These are phyloP conservation scores for Collybiopsis confluens DNA, from an alignment of 768 basidiomycete species.

Conservation along the genomic window DNA sequence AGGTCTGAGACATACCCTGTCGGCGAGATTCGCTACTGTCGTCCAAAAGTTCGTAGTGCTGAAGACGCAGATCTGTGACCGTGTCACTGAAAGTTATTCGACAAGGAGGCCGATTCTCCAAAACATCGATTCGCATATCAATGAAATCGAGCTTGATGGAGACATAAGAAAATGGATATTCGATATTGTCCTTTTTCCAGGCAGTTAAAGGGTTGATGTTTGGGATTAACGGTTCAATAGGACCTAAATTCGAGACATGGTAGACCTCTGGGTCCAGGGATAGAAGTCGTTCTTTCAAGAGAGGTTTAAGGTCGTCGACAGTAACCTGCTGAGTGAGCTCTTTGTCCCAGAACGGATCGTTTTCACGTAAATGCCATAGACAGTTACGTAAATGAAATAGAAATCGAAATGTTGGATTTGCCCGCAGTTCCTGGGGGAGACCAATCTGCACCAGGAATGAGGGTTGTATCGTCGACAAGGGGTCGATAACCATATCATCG, in stretches of 20 bases:
- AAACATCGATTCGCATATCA: slow-evolving; percentile 30
- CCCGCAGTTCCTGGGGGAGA: slow-evolving; percentile 60
- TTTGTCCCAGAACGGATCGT: slow-evolving; percentile 19
- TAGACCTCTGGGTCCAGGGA: slow-evolving; percentile 41
- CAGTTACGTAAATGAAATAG: slow-evolving; percentile 74
- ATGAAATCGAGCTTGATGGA: slow-evolving; percentile 24
- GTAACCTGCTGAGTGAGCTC: slow-evolving; percentile 11
- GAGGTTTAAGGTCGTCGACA: slow-evolving; percentile 26
- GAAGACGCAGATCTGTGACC: slow-evolving; percentile 18
- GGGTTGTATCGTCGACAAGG: slow-evolving; percentile 78
- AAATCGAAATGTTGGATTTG: slow-evolving; percentile 68
- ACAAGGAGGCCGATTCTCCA: slow-evolving; percentile 25
- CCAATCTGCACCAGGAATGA: slow-evolving; percentile 81
- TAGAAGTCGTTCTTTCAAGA: slow-evolving; percentile 34
- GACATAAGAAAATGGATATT: slow-evolving; percentile 10
- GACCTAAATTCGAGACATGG: slow-evolving; percentile 23
- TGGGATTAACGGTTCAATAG: slow-evolving; percentile 28
- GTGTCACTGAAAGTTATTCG: slow-evolving; percentile 31
- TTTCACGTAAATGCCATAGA: slow-evolving; percentile 38
- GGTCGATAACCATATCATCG: slow-evolving; percentile 55
- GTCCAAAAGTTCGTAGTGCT: slow-evolving; percentile 20
- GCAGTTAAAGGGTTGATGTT: slow-evolving; percentile 10
- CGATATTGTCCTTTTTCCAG: background rate
- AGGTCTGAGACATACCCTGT: slow-evolving; percentile 35
- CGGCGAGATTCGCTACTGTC: background rate